Evolutionary conservation across 163 green algal genomes (phyloP), one percentile per base, ranked within the genome.

Genomic region (Trebouxiophyceae sp.): DNA sequence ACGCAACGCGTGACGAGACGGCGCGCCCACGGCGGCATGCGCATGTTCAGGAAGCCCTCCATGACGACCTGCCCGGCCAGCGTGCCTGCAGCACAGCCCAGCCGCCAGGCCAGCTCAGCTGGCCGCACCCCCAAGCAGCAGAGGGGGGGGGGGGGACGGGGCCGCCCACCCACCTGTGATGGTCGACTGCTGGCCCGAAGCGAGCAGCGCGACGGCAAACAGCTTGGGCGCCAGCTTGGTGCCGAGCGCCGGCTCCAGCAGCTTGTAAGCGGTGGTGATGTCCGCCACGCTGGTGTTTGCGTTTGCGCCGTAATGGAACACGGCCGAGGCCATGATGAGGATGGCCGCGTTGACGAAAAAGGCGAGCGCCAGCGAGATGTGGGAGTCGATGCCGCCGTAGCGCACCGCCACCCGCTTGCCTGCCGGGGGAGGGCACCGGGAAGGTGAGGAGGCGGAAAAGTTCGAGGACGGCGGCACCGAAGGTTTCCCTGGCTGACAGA

Each of bases 271-370:
- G 26, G 45, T 45, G 34, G 27, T 69, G 34, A 84, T 77, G 57
- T 72, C 60, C 0, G 67, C 66, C 8, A 81, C 56, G 29, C 64
- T 58, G 20, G 54, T 70, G 31, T 62, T 57, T 3, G 39, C 64
- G 1, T 71, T 34, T 3, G 23, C 50, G 33, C 66, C 62, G 60
- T 86, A 81, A 62, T 82, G 39, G 54, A 69, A 69, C 5, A 45
- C 63, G n/a, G 54, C 63, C 19, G 54, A 54, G 30, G 47, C 46
- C 33, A 91, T 65, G 44, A 92, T 83, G 2, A 92, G 69, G 57
- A 92, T 86, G 55, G 79, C 50, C 3, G 77, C 77, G 65, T 92
- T 92, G 57, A 92, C 74, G 54, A 89, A 79, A 55, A 92, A 87
- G 23, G 85, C 84, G 39, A 85, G 26, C 5, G 65, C 26, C 5